phyloP scores from a whole-genome alignment of 441 rosid species.

The Bruguiera hainesii region DNA sequence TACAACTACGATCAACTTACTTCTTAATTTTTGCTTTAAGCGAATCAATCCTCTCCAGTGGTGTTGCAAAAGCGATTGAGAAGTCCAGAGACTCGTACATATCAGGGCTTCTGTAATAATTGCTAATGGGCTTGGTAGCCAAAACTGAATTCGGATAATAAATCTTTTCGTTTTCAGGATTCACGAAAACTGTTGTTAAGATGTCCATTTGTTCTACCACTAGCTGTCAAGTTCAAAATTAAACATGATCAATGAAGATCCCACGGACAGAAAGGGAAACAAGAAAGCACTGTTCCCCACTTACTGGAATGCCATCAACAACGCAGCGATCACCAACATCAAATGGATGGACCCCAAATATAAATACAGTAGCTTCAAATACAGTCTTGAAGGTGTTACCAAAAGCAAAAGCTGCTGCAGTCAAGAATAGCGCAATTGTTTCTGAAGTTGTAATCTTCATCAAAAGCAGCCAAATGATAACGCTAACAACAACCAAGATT shows the following conservation, averaged over 20 bases:
- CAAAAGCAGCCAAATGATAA: conserved; percentile 20
- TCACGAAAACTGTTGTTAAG: conserved; percentile 37
- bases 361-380: conserved; percentile 46
- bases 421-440: background rate
- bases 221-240: conserved; percentile 26
- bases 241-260: background rate
- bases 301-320: conserved; percentile 46
- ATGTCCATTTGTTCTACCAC: conserved; percentile 55
- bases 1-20: background rate
- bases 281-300: background rate
- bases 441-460: background rate
- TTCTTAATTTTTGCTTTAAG: background rate
- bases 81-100: background rate
- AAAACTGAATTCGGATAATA: conserved; percentile 47
- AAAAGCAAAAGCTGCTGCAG: conserved; percentile 31
- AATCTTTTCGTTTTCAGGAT: conserved; percentile 48
- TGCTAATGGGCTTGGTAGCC: conserved; percentile 44
- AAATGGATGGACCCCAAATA: conserved; percentile 49
- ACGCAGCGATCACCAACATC: conserved; percentile 59
- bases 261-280: background rate
- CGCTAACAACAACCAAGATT: conserved; percentile 28
- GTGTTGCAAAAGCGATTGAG: background rate
- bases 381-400: conserved; percentile 46
- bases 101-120: conserved; percentile 48
- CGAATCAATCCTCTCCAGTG: background rate